Conservation (phyloP, 2,329 filamentous ascomycete species). For the Chrysosporium queenslandicum region DNA sequence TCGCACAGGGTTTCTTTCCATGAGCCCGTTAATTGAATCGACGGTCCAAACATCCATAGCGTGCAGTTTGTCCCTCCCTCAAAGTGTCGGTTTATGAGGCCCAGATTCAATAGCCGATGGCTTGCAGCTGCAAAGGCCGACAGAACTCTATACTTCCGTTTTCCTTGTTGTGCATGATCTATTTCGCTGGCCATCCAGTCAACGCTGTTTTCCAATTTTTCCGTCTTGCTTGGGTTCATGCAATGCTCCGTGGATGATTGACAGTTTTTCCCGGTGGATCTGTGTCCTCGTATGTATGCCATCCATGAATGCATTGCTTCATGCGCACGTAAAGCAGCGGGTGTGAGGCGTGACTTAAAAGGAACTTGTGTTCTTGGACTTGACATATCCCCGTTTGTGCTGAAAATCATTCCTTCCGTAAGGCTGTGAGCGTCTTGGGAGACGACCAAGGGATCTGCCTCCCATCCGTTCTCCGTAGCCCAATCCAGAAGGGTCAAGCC, state of each 20-base stretch:
- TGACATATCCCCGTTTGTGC: not conserved
- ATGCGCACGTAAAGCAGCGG: not conserved
- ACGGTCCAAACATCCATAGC: not conserved
- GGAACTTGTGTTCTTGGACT: not conserved
- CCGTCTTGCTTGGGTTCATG: slow-evolving; percentile 7
- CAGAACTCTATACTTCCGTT: not conserved
- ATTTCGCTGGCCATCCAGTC: not conserved
- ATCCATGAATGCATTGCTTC: slow-evolving; percentile 1
- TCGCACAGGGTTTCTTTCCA: not conserved
- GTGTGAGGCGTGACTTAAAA: not conserved
- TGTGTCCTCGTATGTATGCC: not conserved
- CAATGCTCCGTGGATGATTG: slow-evolving; percentile 3
- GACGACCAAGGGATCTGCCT: not conserved
- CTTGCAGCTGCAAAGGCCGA: slow-evolving; percentile 8
- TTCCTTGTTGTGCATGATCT: not conserved
- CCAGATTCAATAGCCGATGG: slow-evolving; percentile 9
- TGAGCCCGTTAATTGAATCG: not conserved
- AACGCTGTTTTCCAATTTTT: not conserved
- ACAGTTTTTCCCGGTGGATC: not conserved
- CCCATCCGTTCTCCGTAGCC: not conserved
- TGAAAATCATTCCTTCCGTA: not conserved
- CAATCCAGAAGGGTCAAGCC: not conserved
- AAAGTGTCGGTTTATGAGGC: not conserved
- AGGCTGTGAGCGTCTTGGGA: not conserved
- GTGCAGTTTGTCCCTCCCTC: not conserved